A percentile compares a stretch with the other conserved stretches of the same genome.
phyloP scores from a whole-genome alignment of 2,329 filamentous ascomycete genomes.

The Scolecobasidium constrictum region DNA sequence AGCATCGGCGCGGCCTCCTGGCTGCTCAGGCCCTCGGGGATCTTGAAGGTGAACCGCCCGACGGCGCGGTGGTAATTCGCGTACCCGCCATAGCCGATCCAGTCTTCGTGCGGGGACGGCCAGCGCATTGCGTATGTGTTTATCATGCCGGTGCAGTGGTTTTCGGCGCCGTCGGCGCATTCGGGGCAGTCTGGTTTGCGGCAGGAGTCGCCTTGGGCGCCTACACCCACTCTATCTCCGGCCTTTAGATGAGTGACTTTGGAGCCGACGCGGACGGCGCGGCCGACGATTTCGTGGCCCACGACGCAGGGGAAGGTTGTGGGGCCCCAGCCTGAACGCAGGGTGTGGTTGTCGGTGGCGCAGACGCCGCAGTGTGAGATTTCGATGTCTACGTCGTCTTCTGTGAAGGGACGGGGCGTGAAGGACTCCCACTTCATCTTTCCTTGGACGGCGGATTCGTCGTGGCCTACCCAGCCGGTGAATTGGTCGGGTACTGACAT shows the following conservation, averaged over 20 bases:
- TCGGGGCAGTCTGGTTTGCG: slow-evolving; percentile 36
- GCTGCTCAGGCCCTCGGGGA: slow-evolving; percentile 38
- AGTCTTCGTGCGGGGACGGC: slow-evolving; percentile 21
- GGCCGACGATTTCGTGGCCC: slow-evolving; percentile 32
- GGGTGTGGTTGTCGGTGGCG: slow-evolving; percentile 26
- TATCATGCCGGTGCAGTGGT: slow-evolving; percentile 25
- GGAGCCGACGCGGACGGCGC: slow-evolving; percentile 26
- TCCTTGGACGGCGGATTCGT: slow-evolving; percentile 12
- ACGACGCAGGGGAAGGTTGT: slow-evolving; percentile 26
- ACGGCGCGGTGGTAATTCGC: slow-evolving; percentile 44
- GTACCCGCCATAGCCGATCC: slow-evolving; percentile 53
- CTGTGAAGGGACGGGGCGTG: slow-evolving; percentile 13
- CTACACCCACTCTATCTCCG: slow-evolving; percentile 37
- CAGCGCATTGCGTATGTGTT: slow-evolving; percentile 41
- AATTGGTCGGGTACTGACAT: slow-evolving; percentile 9
- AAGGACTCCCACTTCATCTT: slow-evolving; percentile 21
- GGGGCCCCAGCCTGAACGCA: slow-evolving; percentile 29
- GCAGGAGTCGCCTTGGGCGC: slow-evolving; percentile 38
- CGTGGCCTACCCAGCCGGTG: slow-evolving; percentile 7
- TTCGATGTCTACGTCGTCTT: slow-evolving; percentile 21
- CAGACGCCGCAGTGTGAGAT: slow-evolving; percentile 24
- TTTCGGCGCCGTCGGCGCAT: slow-evolving; percentile 35
- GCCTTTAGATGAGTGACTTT: slow-evolving; percentile 33
- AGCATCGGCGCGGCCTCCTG: slow-evolving; percentile 57
- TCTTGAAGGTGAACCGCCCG: slow-evolving; percentile 48